Evolutionary conservation across 2,329 filamentous ascomycete species (phyloP), one percentile per base, ranked within the genome.

Genomic region (Beauveria asiatica): DNA sequence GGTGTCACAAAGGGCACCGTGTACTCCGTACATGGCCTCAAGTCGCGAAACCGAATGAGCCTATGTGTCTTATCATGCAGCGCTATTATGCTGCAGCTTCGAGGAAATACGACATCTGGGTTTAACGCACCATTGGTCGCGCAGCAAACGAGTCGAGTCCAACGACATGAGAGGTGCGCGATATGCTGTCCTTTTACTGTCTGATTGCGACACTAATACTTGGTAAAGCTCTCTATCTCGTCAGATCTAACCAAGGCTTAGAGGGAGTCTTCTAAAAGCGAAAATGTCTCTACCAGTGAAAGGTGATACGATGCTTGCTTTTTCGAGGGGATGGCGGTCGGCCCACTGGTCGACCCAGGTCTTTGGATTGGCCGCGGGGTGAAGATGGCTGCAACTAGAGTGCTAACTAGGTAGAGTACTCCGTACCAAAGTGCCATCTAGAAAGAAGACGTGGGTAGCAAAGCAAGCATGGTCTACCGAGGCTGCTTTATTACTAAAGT

Each of bases 281-380:
- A 41, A 5, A 39, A 23, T 49, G 54, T 49, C n/a, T 58, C 56
- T 58, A 8, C 48, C 27, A 39, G 25, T 27, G 13, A 37, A 52
- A 58, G 39, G n/a, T 39, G 19, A 52, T 19, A 45, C 39, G 5
- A 41, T 25, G 19, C 46, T 59, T 59, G 57, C 57, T 59, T 59
- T 59, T 59, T 52, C 16, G 57, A 53, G 57, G 57, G 57, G 49
- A 45, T 58, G 46, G 27, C 8, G 16, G 48, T 23, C n/a, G 27
- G 57, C 49, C 57, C 48, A 59, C 56, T 41, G 46, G 30, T 39
- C 25, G 33, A 30, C 11, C 33, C 46, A 50, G 46, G 21, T 21
- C 37, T 37, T 37, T 37, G 33, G 33, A 37, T 37, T 13, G 33
- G 33, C 3, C 10, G 25, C n/a, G 25, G 44, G 37, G 8, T 17